These are phyloP conservation scores for Alternaria ethzedia DNA, from an alignment of 2,329 filamentous ascomycete species.

Conservation along the genomic window DNA sequence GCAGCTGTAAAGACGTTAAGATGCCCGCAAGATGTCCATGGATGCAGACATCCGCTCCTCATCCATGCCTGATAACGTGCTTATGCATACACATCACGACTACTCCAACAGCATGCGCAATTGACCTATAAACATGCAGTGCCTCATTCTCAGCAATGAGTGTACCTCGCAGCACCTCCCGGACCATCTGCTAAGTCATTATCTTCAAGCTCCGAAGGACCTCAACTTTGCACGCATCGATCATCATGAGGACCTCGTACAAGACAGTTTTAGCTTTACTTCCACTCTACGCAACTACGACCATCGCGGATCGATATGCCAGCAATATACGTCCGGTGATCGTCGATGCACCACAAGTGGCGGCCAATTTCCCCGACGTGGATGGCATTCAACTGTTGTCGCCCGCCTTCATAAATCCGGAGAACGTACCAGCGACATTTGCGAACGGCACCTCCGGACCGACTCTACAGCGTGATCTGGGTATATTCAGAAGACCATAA, in stretches of 20 bases:
- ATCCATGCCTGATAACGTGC: not conserved
- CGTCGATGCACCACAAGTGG: not conserved
- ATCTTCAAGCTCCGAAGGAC: not conserved
- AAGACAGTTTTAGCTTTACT: not conserved
- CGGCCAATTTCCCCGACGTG: not conserved
- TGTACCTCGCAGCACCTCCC: not conserved
- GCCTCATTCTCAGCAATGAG: not conserved
- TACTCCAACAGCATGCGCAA: too few species aligned
- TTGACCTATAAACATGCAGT: not conserved
- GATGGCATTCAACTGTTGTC: not conserved
- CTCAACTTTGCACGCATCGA: not conserved
- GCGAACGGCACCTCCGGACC: not conserved
- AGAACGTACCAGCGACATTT: not conserved
- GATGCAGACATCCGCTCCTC: not conserved
- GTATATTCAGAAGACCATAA: not conserved
- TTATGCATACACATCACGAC: constrained; percentile 4
- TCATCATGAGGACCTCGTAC: not conserved
- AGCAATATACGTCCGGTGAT: not conserved
- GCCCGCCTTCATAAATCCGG: not conserved
- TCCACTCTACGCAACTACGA: not conserved
- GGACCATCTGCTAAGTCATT: not conserved
- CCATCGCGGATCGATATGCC: not conserved
- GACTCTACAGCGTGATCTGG: not conserved
- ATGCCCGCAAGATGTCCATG: not conserved
- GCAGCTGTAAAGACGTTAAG: not conserved